Evolutionary conservation across 345 rosid species (phyloP).

Genomic region (Diplotaxis tenuifolia): DNA sequence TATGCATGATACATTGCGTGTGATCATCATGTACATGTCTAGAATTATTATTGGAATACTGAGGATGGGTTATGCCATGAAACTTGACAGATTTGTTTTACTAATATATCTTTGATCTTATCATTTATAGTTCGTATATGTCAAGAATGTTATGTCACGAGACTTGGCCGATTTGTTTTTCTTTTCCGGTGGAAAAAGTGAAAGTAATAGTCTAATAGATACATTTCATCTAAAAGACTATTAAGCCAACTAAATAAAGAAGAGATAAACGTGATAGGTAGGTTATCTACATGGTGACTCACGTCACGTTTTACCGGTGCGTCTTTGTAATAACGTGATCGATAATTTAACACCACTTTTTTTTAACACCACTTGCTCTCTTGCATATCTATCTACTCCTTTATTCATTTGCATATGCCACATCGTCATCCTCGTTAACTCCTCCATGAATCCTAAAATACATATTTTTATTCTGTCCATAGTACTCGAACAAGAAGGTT

Average conservation of each 20-base stretch:
- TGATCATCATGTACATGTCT: background rate
- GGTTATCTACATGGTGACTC: constrained; percentile 27
- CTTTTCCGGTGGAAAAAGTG: background rate
- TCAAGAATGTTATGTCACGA: background rate
- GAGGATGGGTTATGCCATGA: background rate
- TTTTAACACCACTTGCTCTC: constrained; percentile 4
- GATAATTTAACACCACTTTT: constrained; percentile 7
- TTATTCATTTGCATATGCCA: background rate
- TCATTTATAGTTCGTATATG: background rate
- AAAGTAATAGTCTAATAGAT: background rate
- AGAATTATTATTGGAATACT: background rate
- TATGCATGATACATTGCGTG: constrained; percentile 16
- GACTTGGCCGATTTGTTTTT: background rate
- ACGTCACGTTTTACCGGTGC: constrained; percentile 19
- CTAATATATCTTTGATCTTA: background rate
- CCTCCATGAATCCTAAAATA: background rate
- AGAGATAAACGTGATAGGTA: constrained; percentile 25
- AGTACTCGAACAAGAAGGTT: background rate
- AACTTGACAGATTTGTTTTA: background rate
- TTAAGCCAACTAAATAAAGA: constrained; percentile 2
- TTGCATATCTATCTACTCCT: constrained; percentile 7
- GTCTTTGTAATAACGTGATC: constrained; percentile 8
- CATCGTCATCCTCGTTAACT: constrained; percentile 8
- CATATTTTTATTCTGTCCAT: background rate
- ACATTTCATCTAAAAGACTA: background rate